Conservation (phyloP, 805 yeast species). For the Cyberlindnera samutprakarnensis region DNA sequence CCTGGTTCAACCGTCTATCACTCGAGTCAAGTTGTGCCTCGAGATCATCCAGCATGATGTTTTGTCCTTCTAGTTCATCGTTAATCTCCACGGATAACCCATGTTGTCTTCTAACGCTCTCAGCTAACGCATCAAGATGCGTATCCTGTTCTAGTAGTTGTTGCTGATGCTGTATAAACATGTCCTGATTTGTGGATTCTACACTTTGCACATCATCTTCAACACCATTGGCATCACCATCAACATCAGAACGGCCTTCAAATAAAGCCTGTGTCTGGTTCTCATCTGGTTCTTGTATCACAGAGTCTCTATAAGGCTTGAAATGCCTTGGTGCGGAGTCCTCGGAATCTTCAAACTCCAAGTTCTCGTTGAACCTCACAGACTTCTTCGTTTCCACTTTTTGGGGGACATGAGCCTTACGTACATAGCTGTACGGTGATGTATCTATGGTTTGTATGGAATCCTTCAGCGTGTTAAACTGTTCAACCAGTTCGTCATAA, state of each 20-base stretch:
- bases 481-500: constrained; percentile 22
- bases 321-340: constrained; percentile 1
- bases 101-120: constrained; percentile 37
- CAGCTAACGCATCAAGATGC: constrained; percentile 31
- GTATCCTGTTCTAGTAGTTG: constrained; percentile 39
- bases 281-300: constrained; percentile 7
- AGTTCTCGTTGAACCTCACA: constrained; percentile 21
- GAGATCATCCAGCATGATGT: constrained; percentile 40
- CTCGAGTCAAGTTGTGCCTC: constrained; percentile 38
- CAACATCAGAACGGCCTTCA: constrained; percentile 15
- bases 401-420: no score
- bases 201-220: constrained; percentile 8
- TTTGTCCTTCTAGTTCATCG: constrained; percentile 40
- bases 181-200: constrained; percentile 25
- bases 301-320: constrained; percentile 19
- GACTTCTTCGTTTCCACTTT: constrained; percentile 17
- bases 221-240: constrained; percentile 1
- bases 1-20: constrained; percentile 33
- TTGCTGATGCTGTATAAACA: constrained; percentile 39
- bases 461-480: constrained; percentile 11
- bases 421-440: constrained; percentile 12
- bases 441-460: constrained; percentile 9
- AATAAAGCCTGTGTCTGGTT: no score
- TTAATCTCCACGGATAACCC: constrained; percentile 39
- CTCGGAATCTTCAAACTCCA: constrained; percentile 8